These are phyloP conservation scores for Xylaria sp. DNA, from an alignment of 2,329 filamentous ascomycete genomes.

Conservation along the genomic window DNA sequence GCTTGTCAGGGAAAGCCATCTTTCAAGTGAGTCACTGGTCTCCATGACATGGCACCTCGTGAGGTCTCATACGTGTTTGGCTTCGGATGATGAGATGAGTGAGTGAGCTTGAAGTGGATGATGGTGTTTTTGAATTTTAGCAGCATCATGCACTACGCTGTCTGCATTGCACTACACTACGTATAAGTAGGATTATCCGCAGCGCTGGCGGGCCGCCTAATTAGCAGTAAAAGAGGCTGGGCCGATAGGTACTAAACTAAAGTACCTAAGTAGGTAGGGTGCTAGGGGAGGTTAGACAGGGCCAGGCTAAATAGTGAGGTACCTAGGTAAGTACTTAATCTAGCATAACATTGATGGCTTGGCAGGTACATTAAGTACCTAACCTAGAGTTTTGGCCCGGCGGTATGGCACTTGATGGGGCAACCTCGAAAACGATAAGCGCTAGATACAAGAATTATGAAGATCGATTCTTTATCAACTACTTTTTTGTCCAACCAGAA, in stretches of 20 bases:
- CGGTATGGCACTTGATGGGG: slow-evolving; percentile 20
- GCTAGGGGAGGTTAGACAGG: background rate
- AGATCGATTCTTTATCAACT: slow-evolving; percentile 10
- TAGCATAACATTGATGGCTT: background rate
- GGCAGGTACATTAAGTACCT: background rate
- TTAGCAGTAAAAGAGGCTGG: background rate
- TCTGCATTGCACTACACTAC: background rate
- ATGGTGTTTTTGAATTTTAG: slow-evolving; percentile 17
- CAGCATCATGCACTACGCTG: background rate
- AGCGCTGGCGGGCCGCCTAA: no score
- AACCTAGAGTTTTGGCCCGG: slow-evolving; percentile 15
- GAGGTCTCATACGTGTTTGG: slow-evolving; percentile 13
- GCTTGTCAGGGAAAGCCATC: slow-evolving; percentile 58
- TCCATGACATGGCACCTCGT: slow-evolving; percentile 41
- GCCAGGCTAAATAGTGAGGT: background rate
- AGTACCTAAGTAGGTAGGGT: no score
- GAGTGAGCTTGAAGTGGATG: background rate
- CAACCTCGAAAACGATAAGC: slow-evolving; percentile 20
- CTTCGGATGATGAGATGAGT: background rate
- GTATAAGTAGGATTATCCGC: background rate
- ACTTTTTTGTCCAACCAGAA: slow-evolving; percentile 16
- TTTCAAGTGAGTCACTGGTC: slow-evolving; percentile 37
- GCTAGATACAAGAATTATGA: background rate
- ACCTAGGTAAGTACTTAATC: background rate
- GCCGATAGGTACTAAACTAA: no score